phyloP scores from a whole-genome alignment of 495 filamentous ascomycete species.

The Lentithecium fluviatile region DNA sequence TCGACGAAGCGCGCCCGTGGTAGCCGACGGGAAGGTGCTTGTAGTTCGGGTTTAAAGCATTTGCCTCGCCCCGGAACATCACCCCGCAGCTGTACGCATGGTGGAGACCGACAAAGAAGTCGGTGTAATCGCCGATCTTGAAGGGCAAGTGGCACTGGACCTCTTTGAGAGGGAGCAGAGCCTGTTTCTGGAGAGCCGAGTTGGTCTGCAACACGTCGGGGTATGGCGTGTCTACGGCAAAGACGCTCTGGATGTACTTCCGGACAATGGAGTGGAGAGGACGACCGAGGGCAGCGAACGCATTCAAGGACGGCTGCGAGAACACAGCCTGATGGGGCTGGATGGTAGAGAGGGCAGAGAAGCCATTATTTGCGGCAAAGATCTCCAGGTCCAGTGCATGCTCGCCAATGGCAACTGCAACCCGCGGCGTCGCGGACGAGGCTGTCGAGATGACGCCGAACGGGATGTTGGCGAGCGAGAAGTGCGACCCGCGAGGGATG shows the following conservation, averaged over 20 bases:
- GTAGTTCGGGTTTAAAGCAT: conserved; percentile 88
- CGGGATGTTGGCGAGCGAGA: conserved; percentile 87
- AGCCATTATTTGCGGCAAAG: conserved; percentile 60
- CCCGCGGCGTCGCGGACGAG: conserved; percentile 54
- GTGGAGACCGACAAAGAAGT: conserved; percentile 91
- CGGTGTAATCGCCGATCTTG: conserved; percentile 91
- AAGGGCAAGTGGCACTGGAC: conserved; percentile 79
- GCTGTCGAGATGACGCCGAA: conserved; percentile 81
- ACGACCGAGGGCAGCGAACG: conserved; percentile 75
- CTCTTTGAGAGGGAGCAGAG: conserved; percentile 54
- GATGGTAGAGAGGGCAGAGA: conserved; percentile 59
- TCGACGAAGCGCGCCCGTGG: conserved; percentile 44
- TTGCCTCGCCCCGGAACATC: conserved; percentile 77
- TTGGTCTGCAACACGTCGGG: conserved; percentile 61
- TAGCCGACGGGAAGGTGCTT: conserved; percentile 83
- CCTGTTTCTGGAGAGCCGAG: conserved; percentile 50
- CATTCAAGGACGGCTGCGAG: conserved; percentile 70
- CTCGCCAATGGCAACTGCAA: conserved; percentile 77
- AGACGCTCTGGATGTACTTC: conserved; percentile 68
- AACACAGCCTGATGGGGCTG: conserved; percentile 62
- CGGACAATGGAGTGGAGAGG: conserved; percentile 70
- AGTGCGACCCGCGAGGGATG: conserved; percentile 64
- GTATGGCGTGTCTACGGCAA: conserved; percentile 60
- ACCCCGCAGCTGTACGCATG: conserved; percentile 81
- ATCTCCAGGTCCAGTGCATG: conserved; percentile 72